These are phyloP conservation scores for Ceratobasidium sp. DNA, from an alignment of 1,284 basidiomycete species.

Conservation along the genomic window DNA sequence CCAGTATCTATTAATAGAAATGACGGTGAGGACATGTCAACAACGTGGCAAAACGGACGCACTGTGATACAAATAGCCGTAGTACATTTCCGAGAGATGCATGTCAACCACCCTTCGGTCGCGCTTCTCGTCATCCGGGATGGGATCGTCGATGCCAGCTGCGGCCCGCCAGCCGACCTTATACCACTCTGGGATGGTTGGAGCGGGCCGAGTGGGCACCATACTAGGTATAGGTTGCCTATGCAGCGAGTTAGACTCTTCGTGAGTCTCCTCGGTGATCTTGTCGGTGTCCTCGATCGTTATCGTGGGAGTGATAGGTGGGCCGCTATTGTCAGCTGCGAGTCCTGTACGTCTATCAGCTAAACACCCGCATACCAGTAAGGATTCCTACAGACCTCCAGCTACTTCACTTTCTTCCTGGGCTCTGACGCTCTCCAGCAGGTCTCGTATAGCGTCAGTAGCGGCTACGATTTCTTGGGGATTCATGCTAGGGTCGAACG, in stretches of 20 bases:
- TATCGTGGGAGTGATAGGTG: conserved; percentile 75
- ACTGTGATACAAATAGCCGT: conserved; percentile 91
- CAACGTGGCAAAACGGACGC: not conserved
- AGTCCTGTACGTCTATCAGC: conserved; percentile 65
- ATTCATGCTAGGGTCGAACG: conserved; percentile 85
- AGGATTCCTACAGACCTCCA: conserved; percentile 57
- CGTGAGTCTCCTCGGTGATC: conserved; percentile 31
- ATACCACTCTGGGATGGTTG: conserved; percentile 84
- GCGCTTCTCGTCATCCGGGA: conserved; percentile 68
- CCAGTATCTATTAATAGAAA: conserved; percentile 65
- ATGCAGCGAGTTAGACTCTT: conserved; percentile 34
- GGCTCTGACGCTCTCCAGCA: conserved; percentile 65
- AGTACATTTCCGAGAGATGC: conserved; percentile 84
- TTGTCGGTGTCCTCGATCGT: conserved; percentile 76
- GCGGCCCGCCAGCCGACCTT: conserved; percentile 87
- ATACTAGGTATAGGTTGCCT: conserved; percentile 65
- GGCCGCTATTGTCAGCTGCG: conserved; percentile 67
- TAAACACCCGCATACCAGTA: not conserved
- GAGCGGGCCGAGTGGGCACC: conserved; percentile 63
- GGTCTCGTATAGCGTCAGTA: conserved; percentile 67
- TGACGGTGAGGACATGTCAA: conserved; percentile 23
- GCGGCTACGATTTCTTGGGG: conserved; percentile 80
- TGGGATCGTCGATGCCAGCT: conserved; percentile 69
- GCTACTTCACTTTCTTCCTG: conserved; percentile 59
- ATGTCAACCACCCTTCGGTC: conserved; percentile 68